phyloP scores from a whole-genome alignment of 176 grass and related monocot genomes.

The Triticum monococcum region DNA sequence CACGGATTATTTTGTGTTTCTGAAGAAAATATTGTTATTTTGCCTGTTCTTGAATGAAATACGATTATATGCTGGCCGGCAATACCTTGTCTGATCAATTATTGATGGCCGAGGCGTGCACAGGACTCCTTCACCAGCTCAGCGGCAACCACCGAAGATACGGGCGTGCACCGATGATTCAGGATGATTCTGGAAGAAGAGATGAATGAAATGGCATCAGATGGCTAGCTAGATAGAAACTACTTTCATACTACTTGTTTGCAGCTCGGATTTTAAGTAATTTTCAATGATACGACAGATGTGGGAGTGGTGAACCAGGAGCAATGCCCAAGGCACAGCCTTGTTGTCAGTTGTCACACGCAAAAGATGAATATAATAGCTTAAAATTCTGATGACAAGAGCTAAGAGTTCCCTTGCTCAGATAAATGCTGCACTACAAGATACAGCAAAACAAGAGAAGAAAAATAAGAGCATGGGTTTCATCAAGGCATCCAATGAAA shows the following conservation, averaged over 20 bases:
- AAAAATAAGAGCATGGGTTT: conserved; percentile 21
- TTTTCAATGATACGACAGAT: conserved; percentile 53
- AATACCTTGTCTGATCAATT: conserved; percentile 43
- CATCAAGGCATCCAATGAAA: conserved; percentile 20
- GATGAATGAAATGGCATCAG: conserved; percentile 35
- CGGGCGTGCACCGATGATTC: neutral
- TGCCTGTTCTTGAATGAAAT: neutral
- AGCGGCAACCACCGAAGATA: neutral
- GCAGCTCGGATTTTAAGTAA: conserved; percentile 14
- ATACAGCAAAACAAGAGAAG: conserved; percentile 12
- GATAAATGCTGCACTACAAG: neutral
- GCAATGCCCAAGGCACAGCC: conserved; percentile 45
- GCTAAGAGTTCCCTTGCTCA: neutral
- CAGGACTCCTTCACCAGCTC: conserved; percentile 31
- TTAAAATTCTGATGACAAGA: conserved; percentile 17
- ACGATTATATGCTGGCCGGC: neutral
- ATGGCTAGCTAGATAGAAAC: neutral
- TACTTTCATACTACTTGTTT: neutral
- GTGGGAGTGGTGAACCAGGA: conserved; percentile 15
- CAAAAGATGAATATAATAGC: conserved; percentile 24
- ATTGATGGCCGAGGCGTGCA: neutral
- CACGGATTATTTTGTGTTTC: neutral
- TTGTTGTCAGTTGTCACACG: conserved; percentile 37
- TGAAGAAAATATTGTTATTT: neutral
- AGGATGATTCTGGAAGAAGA: conserved; percentile 40